phyloP scores from a whole-genome alignment of 1,284 basidiomycete species.

The Cutaneotrichosporon cavernicola region DNA sequence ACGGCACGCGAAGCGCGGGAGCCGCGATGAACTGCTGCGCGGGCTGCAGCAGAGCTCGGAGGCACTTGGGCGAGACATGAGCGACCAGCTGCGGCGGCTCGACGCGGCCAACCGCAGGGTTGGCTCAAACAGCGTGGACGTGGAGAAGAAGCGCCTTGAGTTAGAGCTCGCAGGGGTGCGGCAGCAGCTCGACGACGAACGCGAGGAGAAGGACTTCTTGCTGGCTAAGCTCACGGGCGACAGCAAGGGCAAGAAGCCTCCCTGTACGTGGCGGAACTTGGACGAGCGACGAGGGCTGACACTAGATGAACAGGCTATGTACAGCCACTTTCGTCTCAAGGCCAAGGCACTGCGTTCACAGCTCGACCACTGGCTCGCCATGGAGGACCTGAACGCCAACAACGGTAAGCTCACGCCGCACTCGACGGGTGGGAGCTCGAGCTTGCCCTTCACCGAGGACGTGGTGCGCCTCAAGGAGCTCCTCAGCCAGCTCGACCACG shows the following conservation, averaged over 20 bases:
- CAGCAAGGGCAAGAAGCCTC: conserved; percentile 22
- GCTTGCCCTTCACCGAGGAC: conserved; percentile 36
- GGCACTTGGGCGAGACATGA: conserved; percentile 49
- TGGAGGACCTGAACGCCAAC: conserved; percentile 36
- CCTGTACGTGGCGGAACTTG: conserved; percentile 18
- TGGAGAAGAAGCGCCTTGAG: conserved; percentile 22
- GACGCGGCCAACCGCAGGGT: conserved; percentile 25
- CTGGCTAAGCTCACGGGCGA: conserved; percentile 28
- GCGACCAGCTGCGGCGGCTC: conserved; percentile 43
- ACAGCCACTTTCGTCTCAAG: conserved; percentile 44
- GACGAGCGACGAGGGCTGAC: conserved; percentile 27
- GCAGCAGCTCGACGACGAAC: conserved; percentile 40
- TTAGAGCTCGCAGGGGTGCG: conserved; percentile 36
- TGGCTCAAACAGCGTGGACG: not conserved
- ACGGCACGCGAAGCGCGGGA: conserved; percentile 17
- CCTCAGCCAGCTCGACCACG: conserved; percentile 40
- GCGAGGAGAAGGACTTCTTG: conserved; percentile 45
- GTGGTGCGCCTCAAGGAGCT: conserved; percentile 41
- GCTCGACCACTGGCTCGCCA: conserved; percentile 47
- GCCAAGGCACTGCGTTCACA: conserved; percentile 43
- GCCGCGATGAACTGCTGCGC: conserved; percentile 43
- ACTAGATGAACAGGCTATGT: conserved; percentile 40
- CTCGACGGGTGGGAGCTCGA: conserved; percentile 23
- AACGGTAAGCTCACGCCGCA: conserved; percentile 23
- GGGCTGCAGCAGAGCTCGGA: conserved; percentile 48